Evolutionary conservation across 1,139 yeast species (phyloP).

Genomic region (Candida freyschussii): DNA sequence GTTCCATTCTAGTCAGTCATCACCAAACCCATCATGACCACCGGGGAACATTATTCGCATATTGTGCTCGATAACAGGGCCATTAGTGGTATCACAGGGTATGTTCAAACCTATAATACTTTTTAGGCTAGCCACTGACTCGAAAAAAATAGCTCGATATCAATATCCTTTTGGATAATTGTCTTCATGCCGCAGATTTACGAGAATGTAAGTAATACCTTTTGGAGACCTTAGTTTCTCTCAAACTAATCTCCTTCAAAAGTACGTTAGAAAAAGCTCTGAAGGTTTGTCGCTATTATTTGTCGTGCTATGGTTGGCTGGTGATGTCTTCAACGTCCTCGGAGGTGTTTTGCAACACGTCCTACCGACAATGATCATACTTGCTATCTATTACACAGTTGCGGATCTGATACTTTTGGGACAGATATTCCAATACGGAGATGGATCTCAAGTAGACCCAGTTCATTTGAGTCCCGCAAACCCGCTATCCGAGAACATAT

Average conservation of each 20-base stretch:
- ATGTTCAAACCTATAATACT: too few species aligned
- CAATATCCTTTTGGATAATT: conserved; percentile 95
- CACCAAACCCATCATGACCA: conserved; percentile 3
- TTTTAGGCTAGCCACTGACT: too few species aligned
- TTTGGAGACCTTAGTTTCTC: background rate
- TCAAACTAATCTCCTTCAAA: background rate
- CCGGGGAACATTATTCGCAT: conserved; percentile 12
- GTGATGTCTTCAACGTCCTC: conserved; percentile 85
- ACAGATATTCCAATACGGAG: conserved; percentile 76
- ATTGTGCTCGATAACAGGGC: conserved; percentile 23
- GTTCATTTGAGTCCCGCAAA: conserved; percentile 87
- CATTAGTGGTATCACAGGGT: conserved; percentile 80
- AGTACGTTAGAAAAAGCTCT: conserved; percentile 68
- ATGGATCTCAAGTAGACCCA: conserved; percentile 53
- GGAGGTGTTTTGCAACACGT: conserved; percentile 88
- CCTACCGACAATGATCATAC: conserved; percentile 84
- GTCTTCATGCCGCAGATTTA: conserved; percentile 97
- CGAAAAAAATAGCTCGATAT: conserved; percentile 49
- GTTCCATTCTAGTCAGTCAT: too few species aligned
- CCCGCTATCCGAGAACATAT: conserved; percentile 67
- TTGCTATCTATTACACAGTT: conserved; percentile 85
- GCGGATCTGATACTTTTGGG: conserved; percentile 81
- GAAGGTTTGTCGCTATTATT: conserved; percentile 84
- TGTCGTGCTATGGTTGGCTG: conserved; percentile 80
- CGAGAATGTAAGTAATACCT: conserved; percentile 45